A percentile compares a stretch with the other conserved stretches of the same genome.
Evolutionary conservation across 2,329 filamentous ascomycete species (phyloP).

Genomic region (Diaporthe citri): DNA sequence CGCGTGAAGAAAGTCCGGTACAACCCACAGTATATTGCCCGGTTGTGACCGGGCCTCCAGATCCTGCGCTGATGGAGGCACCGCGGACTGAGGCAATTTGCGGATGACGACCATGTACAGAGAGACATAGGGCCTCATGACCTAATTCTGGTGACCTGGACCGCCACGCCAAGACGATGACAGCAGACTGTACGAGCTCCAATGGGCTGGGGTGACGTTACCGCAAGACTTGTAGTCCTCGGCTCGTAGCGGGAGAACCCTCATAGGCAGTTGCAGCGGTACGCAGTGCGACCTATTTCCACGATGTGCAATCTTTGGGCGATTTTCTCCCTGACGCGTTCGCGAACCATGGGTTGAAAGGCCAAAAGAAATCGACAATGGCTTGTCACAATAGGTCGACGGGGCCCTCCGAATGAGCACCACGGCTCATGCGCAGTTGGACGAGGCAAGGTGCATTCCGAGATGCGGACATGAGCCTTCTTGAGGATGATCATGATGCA

Average conservation of each 20-base stretch:
- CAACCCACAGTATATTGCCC: background rate
- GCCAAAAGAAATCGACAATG: background rate
- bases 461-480: constrained; percentile 2
- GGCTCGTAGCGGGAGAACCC: background rate
- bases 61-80: background rate
- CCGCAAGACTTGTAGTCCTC: background rate
- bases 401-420: background rate
- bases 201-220: constrained; percentile 7
- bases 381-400: background rate
- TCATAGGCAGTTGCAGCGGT: background rate
- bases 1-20: background rate
- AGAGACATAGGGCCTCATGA: constrained; percentile 3
- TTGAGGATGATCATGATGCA: constrained; percentile 2
- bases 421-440: background rate
- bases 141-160: background rate
- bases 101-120: background rate
- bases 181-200: background rate
- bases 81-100: background rate
- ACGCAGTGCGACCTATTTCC: background rate
- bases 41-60: background rate
- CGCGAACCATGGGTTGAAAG: background rate
- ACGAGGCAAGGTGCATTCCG: constrained; percentile 8
- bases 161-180: constrained; percentile 29
- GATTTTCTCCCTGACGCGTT: background rate
- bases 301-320: background rate